Evolutionary conservation across 345 rosid genomes (phyloP).

Genomic region (Hibiscus syriacus): DNA sequence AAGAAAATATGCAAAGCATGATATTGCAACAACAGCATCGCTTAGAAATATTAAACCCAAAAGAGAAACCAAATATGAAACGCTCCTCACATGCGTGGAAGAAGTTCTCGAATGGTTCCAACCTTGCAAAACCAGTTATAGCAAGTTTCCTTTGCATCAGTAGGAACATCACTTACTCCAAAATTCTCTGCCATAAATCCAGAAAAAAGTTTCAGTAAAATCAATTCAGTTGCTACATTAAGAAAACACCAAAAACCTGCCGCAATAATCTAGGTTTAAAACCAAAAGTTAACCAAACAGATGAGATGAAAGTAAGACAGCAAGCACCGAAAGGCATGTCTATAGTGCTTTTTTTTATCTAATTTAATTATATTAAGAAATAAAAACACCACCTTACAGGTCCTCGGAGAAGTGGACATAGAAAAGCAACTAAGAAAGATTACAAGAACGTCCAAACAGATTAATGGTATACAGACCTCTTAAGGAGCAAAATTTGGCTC

Average conservation of each 20-base stretch:
- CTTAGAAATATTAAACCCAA: background rate
- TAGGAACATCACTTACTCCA: slow-evolving; percentile 48
- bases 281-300: background rate
- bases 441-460: background rate
- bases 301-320: background rate
- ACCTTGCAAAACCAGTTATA: slow-evolving; percentile 90
- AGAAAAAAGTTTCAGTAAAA: slow-evolving; percentile 13
- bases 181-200: slow-evolving; percentile 49
- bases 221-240: background rate
- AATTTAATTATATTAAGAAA: background rate
- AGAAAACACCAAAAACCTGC: background rate
- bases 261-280: background rate
- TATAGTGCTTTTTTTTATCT: background rate
- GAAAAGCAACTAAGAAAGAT: background rate
- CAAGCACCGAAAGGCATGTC: background rate
- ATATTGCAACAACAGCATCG: background rate
- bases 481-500: slow-evolving; percentile 38
- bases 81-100: slow-evolving; percentile 73
- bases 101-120: slow-evolving; percentile 78
- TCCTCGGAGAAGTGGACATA: background rate
- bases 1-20: background rate
- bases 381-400: background rate
- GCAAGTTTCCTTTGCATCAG: slow-evolving; percentile 87
- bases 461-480: slow-evolving; percentile 37
- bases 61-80: slow-evolving; percentile 6